These are phyloP conservation scores for Moesziomyces antarcticus DNA, from an alignment of 1,284 basidiomycete genomes.

Conservation along the genomic window DNA sequence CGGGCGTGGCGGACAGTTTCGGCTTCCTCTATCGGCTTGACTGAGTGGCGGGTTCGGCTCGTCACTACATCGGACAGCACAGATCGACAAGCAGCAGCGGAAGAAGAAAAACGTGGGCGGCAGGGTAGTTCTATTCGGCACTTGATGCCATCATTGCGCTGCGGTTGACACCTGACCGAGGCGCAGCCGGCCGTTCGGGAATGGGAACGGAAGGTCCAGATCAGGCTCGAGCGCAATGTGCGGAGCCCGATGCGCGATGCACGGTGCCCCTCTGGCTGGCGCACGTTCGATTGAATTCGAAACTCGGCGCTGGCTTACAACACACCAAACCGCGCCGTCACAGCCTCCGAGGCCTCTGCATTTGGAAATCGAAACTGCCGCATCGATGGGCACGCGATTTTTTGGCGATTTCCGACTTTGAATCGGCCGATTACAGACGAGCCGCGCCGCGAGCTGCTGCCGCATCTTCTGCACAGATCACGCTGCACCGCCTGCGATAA, in stretches of 20 bases:
- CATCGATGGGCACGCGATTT: slow-evolving; percentile 3
- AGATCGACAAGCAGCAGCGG: not conserved
- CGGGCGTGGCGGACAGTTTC: no score
- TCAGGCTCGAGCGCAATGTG: not conserved
- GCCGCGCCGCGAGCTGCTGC: not conserved
- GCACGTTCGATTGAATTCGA: not conserved
- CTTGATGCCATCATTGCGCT: not conserved
- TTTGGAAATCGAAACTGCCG: not conserved
- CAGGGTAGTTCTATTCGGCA: not conserved
- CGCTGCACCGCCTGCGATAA: slow-evolving; percentile 4
- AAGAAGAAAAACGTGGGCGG: not conserved
- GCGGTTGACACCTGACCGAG: no score
- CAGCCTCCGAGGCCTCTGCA: not conserved
- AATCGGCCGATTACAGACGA: slow-evolving; percentile 11
- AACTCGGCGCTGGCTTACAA: not conserved
- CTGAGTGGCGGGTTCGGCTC: not conserved
- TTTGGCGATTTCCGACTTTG: not conserved
- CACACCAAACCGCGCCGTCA: no score
- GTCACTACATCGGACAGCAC: not conserved
- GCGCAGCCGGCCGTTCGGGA: no score
- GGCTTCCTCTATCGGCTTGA: not conserved
- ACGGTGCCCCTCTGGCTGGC: not conserved
- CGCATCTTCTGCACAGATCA: not conserved
- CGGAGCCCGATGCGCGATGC: not conserved
- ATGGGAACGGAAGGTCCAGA: not conserved